Percentiles rank a stretch among this genome's conserved stretches.
Evolutionary conservation across 352 stramenopile species (phyloP).

Genomic region (Globisporangium mamillatum): DNA sequence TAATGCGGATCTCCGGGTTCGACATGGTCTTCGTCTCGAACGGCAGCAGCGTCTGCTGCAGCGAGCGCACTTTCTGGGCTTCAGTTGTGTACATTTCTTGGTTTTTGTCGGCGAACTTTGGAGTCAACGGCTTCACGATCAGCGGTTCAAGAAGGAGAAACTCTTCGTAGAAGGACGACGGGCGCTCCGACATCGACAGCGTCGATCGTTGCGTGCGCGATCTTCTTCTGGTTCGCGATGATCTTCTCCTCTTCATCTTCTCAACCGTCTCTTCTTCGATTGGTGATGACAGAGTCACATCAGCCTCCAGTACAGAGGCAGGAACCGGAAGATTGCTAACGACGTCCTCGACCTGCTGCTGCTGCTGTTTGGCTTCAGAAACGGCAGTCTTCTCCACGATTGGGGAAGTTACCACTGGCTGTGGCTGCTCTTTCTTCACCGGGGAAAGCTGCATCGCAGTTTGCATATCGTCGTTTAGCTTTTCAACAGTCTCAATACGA

Average conservation of each 20-base stretch:
- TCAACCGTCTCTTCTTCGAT: neutral
- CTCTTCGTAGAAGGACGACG: slow-evolving; percentile 14
- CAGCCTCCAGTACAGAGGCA: neutral
- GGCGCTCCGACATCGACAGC: slow-evolving; percentile 13
- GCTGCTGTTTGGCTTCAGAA: neutral
- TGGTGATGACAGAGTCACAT: neutral
- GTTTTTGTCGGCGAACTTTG: slow-evolving; percentile 6
- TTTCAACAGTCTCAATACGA: slow-evolving; percentile 5
- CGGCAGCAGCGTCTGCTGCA: slow-evolving; percentile 6
- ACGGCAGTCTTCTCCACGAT: slow-evolving; percentile 4
- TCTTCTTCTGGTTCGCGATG: slow-evolving; percentile 3
- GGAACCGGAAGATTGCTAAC: neutral
- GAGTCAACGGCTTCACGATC: neutral
- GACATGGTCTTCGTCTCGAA: slow-evolving; percentile 10
- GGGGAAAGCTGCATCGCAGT: neutral
- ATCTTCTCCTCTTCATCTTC: slow-evolving; percentile 8
- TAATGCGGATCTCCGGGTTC: slow-evolving; percentile 18
- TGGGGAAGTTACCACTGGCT: neutral
- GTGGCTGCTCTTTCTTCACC: neutral
- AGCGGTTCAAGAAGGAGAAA: slow-evolving; percentile 14
- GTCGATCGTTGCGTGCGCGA: slow-evolving; percentile 12
- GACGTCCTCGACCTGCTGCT: neutral
- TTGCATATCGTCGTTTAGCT: neutral
- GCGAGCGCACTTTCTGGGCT: slow-evolving; percentile 7
- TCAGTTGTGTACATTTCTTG: slow-evolving; percentile 7